Percentiles rank a stretch among this genome's conserved stretches.
Evolutionary conservation across 2,329 filamentous ascomycete genomes (phyloP).

Genomic region (Botrytis tulipae): DNA sequence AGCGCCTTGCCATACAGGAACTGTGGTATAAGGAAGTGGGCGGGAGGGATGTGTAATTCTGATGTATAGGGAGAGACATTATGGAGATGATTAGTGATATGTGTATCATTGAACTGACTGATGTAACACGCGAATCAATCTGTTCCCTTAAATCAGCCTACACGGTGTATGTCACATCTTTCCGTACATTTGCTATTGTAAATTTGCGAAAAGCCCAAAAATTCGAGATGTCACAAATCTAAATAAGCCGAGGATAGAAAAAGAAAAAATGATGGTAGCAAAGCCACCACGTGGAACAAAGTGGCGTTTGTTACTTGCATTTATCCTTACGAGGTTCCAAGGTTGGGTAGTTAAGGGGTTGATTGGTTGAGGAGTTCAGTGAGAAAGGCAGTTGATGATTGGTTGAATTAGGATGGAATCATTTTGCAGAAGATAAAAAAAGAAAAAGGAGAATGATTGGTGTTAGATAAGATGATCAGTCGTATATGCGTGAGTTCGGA

Average conservation of each 20-base stretch:
- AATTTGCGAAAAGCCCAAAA: not conserved
- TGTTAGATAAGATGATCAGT: not conserved
- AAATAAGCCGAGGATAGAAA: not conserved
- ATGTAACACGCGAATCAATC: not conserved
- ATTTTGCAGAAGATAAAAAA: not conserved
- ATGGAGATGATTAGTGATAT: not conserved
- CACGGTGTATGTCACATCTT: not conserved
- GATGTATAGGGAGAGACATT: not conserved
- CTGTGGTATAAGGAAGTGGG: not conserved
- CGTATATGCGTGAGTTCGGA: not conserved
- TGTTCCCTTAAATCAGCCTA: not conserved
- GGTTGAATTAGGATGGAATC: not conserved
- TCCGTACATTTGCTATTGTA: not conserved
- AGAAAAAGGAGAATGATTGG: not conserved
- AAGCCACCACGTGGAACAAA: not conserved
- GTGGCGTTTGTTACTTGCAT: not conserved
- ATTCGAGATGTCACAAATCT: not conserved
- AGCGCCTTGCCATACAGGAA: not conserved
- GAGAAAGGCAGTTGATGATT: not conserved
- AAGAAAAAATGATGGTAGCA: not conserved
- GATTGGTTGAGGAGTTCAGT: not conserved
- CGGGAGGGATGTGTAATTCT: not conserved
- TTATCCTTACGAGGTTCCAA: not conserved
- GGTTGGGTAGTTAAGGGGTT: not conserved
- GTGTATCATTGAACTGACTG: not conserved